These are phyloP conservation scores for Lenzites betulinus DNA, from an alignment of 768 basidiomycete genomes.

Conservation along the genomic window DNA sequence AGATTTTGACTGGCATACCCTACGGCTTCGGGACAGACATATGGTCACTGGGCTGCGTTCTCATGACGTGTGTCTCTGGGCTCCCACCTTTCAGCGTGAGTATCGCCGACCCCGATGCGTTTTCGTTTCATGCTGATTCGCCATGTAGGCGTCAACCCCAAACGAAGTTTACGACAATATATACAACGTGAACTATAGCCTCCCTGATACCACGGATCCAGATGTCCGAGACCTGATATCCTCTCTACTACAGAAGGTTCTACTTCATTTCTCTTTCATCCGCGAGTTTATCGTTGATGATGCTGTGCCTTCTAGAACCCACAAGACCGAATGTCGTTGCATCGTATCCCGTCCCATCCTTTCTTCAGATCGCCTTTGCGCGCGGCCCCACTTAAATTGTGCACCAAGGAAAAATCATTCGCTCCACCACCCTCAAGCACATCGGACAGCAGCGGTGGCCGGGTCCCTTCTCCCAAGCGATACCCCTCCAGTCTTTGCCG, in stretches of 20 bases:
- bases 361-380: constrained; percentile 34
- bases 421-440: no score
- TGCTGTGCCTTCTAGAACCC: constrained; percentile 28
- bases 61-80: constrained; percentile 41
- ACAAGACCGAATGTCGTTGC: constrained; percentile 29
- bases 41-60: constrained; percentile 51
- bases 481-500: constrained; percentile 15
- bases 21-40: constrained; percentile 43
- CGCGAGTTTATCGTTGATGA: neutral
- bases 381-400: constrained; percentile 9
- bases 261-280: neutral
- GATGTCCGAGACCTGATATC: constrained; percentile 25
- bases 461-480: neutral
- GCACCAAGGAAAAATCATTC: neutral
- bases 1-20: constrained; percentile 36
- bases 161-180: constrained; percentile 30
- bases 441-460: neutral
- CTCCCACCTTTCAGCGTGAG: constrained; percentile 38
- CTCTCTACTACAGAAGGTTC: constrained; percentile 28
- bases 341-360: constrained; percentile 33
- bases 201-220: constrained; percentile 31
- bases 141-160: constrained; percentile 24
- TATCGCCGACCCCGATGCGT: neutral
- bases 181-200: constrained; percentile 24
- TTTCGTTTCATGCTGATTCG: neutral